Evolutionary conservation across 192 early-diverging fungal genomes (phyloP).

Genomic region (Paraglomus brasilianum): DNA sequence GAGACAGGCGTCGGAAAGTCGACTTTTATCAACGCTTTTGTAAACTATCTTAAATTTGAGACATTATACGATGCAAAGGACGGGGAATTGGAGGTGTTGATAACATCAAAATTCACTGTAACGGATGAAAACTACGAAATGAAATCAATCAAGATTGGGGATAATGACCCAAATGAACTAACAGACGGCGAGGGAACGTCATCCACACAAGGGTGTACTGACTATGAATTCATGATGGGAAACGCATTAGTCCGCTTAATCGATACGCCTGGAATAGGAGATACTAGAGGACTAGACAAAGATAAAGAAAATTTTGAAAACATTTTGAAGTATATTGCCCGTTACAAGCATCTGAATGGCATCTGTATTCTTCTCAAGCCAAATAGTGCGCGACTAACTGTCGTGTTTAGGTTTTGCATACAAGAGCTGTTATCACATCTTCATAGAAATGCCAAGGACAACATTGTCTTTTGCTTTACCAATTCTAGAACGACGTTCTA

Average conservation of each 20-base stretch:
- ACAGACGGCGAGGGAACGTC: constrained; percentile 9
- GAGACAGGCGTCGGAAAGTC: constrained; percentile 38
- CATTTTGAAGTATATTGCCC: constrained; percentile 32
- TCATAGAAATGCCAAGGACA: constrained; percentile 32
- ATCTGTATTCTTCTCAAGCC: constrained; percentile 34
- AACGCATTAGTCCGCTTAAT: constrained; percentile 32
- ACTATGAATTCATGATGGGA: constrained; percentile 28
- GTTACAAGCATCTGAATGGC: constrained; percentile 21
- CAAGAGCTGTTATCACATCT: constrained; percentile 33
- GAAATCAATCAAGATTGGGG: constrained; percentile 16
- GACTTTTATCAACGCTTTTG: constrained; percentile 37
- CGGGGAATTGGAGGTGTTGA: constrained; percentile 26
- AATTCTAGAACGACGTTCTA: constrained; percentile 33
- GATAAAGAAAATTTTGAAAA: constrained; percentile 36
- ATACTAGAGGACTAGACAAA: constrained; percentile 33
- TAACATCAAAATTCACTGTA: constrained; percentile 30
- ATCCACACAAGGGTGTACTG: constrained; percentile 27
- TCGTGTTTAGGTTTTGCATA: constrained; percentile 32
- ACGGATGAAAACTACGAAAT: constrained; percentile 18
- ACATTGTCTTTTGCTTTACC: constrained; percentile 38
- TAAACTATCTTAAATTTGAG: constrained; percentile 34
- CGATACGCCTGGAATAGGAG: constrained; percentile 35
- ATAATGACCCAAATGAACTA: constrained; percentile 25
- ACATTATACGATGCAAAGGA: constrained; percentile 29
- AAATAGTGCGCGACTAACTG: constrained; percentile 11